Percentiles rank a stretch among this genome's conserved stretches.
Conservation (phyloP, 2,329 filamentous ascomycete species). For the Colletotrichum viniferum region DNA sequence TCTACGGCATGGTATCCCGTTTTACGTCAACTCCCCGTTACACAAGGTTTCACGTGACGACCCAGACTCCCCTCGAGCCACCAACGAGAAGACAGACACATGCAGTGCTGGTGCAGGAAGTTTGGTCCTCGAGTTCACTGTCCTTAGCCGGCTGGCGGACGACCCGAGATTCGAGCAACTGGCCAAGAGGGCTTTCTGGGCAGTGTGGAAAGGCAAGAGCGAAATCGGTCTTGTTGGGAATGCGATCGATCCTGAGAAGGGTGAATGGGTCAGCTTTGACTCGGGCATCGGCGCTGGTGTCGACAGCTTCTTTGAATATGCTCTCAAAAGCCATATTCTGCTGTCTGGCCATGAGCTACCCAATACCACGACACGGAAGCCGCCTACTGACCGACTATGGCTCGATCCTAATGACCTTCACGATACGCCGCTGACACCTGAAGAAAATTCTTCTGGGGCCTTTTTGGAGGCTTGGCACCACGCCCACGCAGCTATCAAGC, state of each 20-base stretch:
- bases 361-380: conserved; percentile 51
- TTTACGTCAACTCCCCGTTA: conserved; percentile 85
- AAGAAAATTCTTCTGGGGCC: conserved; percentile 74
- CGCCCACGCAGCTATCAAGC: conserved; percentile 84
- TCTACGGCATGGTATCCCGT: conserved; percentile 86
- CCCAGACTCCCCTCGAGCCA: conserved; percentile 38
- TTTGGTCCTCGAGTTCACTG: conserved; percentile 90
- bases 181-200: conserved; percentile 94
- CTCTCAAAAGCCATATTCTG: conserved; percentile 90
- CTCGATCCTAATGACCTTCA: conserved; percentile 70
- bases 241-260: conserved; percentile 90
- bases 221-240: conserved; percentile 87
- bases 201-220: conserved; percentile 90
- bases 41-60: conserved; percentile 60
- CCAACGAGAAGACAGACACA: conserved; percentile 80
- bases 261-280: conserved; percentile 85
- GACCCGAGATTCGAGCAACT: conserved; percentile 87
- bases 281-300: conserved; percentile 96
- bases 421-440: conserved; percentile 58
- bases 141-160: conserved; percentile 85
- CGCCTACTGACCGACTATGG: conserved; percentile 42
- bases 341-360: conserved; percentile 75
- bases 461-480: conserved; percentile 86
- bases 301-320: conserved; percentile 99
- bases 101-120: conserved; percentile 98